Evolutionary conservation across 1,284 basidiomycete genomes (phyloP), one percentile per base, ranked within the genome.

Genomic region (Malassezia slooffiae): DNA sequence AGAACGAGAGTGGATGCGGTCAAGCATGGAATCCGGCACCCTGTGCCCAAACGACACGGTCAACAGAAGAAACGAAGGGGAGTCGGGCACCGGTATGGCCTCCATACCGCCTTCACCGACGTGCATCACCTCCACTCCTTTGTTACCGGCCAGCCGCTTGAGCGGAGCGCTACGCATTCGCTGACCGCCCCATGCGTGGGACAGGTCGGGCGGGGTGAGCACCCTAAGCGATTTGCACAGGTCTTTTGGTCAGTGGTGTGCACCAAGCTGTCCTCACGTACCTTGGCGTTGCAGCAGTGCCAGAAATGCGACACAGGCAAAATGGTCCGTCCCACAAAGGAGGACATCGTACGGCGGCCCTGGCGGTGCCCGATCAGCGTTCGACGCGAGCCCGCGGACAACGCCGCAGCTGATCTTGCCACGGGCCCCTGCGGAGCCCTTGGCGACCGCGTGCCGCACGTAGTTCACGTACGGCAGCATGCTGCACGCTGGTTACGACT

Each of bases 41-140:
- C 95, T 83, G 40, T 86, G 81, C 0, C 90, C 90, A 59, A 95
- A 95, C 0, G 89, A 93, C 8, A 87, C 88, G 0, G 88, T 91
- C 4, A 96, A 58, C 6, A 96, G 75, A 9, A 95, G 40, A 8
- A 62, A 49, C 4, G 55, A n/a, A 40, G 33, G 26, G 20, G 31
- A 12, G 10, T 23, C 16, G 12, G 40, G 52, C 3, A 56, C 38
- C 12, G 15, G 17, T 20, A 50, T 56, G 5, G 24, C 35, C 3
- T 34, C 29, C 39, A 62, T 39, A 1, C 59, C 62, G 5, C 7
- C 21, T 2, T 34, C 4, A 1, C 58, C 58, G 1, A 67, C 47
- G 5, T 46, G 20, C 5, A 48, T 23, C 15, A 47, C 47, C 3
- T 51, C 39, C 12, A 66, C 19, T 0, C n/a, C 17, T n/a, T 46